Evolutionary conservation across 2,329 filamentous ascomycete species (phyloP).

Genomic region (Pseudogymnoascus sp.): DNA sequence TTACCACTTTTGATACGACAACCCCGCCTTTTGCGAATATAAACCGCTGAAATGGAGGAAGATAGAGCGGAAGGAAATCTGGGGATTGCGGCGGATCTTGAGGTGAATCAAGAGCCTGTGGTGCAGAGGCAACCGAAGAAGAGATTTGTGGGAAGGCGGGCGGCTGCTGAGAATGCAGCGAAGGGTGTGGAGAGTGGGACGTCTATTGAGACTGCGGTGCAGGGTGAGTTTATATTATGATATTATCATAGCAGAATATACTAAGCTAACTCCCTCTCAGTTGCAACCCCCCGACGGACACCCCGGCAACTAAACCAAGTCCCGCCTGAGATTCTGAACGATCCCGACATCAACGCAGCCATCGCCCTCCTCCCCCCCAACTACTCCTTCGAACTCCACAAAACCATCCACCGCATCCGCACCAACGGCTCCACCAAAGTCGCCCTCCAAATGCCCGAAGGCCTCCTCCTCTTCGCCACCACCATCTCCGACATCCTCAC

Average conservation of each 20-base stretch:
- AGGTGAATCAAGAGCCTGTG: slow-evolving; percentile 41
- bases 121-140: slow-evolving; percentile 69
- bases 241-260: background rate
- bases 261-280: background rate
- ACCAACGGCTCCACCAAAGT: slow-evolving; percentile 70
- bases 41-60: slow-evolving; percentile 55
- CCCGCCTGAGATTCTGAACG: slow-evolving; percentile 74
- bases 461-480: slow-evolving; percentile 87
- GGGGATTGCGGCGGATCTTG: slow-evolving; percentile 59
- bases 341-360: slow-evolving; percentile 77
- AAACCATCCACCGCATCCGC: slow-evolving; percentile 91
- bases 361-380: slow-evolving; percentile 84
- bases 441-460: slow-evolving; percentile 95
- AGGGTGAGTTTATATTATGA: slow-evolving; percentile 40
- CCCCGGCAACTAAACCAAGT: slow-evolving; percentile 86
- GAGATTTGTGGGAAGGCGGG: slow-evolving; percentile 78
- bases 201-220: slow-evolving; percentile 52
- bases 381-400: slow-evolving; percentile 97
- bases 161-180: slow-evolving; percentile 54
- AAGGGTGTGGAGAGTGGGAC: slow-evolving; percentile 26
- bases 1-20: background rate
- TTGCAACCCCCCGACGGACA: slow-evolving; percentile 53
- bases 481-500: slow-evolving; percentile 95
- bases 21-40: background rate
- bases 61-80: slow-evolving; percentile 63